A percentile compares a stretch with the other conserved stretches of the same genome.
Evolutionary conservation across 2,329 filamentous ascomycete species (phyloP).

Genomic region (Fusarium nematophilum): DNA sequence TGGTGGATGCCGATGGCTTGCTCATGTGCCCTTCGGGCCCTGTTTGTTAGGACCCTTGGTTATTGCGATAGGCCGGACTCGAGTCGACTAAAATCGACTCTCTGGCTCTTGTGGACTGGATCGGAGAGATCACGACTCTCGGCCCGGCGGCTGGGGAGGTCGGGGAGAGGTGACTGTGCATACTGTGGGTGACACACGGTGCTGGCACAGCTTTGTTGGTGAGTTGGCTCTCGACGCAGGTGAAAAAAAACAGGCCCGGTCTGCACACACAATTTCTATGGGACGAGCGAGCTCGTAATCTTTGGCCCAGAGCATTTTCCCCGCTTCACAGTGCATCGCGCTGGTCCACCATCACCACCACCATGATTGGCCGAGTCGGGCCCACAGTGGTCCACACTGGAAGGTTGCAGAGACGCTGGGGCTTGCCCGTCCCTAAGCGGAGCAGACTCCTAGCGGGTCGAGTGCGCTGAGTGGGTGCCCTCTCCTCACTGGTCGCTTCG

Average conservation of each 20-base stretch:
- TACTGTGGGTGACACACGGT: neutral
- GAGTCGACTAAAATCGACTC: conserved; percentile 28
- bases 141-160: conserved; percentile 26
- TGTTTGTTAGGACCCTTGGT: conserved; percentile 18
- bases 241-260: too few relatives aligned
- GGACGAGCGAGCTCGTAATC: too few relatives aligned
- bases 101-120: conserved; percentile 24
- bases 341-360: neutral
- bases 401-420: conserved; percentile 36
- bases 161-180: conserved; percentile 18
- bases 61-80: conserved; percentile 28
- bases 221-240: too few relatives aligned
- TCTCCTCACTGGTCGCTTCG: conserved; percentile 37
- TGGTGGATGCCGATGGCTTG: conserved; percentile 33
- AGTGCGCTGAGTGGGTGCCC: conserved; percentile 34
- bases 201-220: neutral
- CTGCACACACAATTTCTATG: too few relatives aligned
- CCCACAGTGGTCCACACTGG: conserved; percentile 35
- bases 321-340: conserved; percentile 8
- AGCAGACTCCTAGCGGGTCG: conserved; percentile 18
- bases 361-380: conserved; percentile 36
- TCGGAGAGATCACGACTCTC: conserved; percentile 28
- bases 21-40: conserved; percentile 30
- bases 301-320: neutral
- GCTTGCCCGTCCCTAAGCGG: conserved; percentile 25